Evolutionary conservation across 768 basidiomycete genomes (phyloP).

Genomic region (Leucocoprinus birnbaumii): DNA sequence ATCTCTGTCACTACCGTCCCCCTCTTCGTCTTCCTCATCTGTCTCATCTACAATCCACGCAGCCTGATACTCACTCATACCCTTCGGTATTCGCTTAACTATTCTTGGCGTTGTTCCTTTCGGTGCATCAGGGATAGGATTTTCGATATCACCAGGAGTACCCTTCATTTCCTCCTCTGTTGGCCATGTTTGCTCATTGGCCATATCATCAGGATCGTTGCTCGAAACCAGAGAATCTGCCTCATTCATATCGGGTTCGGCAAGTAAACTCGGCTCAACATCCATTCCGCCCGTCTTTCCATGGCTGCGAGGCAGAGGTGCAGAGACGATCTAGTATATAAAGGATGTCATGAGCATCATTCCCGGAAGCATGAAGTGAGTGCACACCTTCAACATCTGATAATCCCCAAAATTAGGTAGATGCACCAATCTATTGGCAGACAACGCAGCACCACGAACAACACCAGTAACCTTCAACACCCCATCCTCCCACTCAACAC

Average conservation of each 20-base stretch:
- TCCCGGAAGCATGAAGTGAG: background rate
- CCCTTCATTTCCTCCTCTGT: conserved; percentile 91
- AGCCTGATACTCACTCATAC: conserved; percentile 96
- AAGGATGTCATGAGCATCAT: background rate
- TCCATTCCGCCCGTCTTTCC: conserved; percentile 52
- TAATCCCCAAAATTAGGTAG: conserved; percentile 88
- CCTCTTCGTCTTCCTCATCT: conserved; percentile 56
- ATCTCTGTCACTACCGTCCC: conserved; percentile 39
- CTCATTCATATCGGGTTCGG: conserved; percentile 56
- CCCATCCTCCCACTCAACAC: conserved; percentile 59
- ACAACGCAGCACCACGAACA: conserved; percentile 75
- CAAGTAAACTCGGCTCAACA: conserved; percentile 60
- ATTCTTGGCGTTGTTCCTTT: conserved; percentile 75
- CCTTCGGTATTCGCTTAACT: conserved; percentile 87
- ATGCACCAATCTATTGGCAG: conserved; percentile 84
- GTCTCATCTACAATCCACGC: conserved; percentile 92
- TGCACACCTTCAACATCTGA: conserved; percentile 68
- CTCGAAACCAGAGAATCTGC: conserved; percentile 87
- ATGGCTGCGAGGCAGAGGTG: conserved; percentile 43
- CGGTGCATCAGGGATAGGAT: conserved; percentile 57
- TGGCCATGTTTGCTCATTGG: conserved; percentile 98
- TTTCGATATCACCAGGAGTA: conserved; percentile 22
- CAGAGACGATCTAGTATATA: conserved; percentile 62
- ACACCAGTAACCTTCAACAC: conserved; percentile 77
- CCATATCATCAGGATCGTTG: conserved; percentile 86